Evolutionary conservation across 805 yeast genomes (phyloP).

Genomic region (Maudiozyma barnettii): DNA sequence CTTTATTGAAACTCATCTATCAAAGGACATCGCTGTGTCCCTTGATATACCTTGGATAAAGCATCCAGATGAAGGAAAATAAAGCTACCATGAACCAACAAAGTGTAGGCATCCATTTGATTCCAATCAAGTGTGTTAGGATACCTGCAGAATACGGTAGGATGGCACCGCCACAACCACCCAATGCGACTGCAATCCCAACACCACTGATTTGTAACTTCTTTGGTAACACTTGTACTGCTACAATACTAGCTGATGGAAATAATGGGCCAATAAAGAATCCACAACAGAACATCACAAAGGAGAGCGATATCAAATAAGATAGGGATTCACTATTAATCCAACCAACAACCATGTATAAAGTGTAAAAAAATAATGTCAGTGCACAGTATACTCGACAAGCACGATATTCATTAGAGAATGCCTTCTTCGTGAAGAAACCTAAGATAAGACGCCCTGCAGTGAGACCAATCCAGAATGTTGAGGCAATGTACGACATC

Average conservation of each 20-base stretch:
- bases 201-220: slow-evolving; percentile 55
- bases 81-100: slow-evolving; percentile 16
- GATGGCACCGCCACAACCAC: slow-evolving; percentile 77
- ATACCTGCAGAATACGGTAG: slow-evolving; percentile 58
- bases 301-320: slow-evolving; percentile 16
- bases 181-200: slow-evolving; percentile 68
- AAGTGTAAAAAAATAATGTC: slow-evolving; percentile 29
- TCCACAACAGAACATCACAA: slow-evolving; percentile 40
- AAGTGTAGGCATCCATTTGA: slow-evolving; percentile 22
- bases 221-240: slow-evolving; percentile 53
- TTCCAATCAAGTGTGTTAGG: slow-evolving; percentile 19
- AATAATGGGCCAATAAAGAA: slow-evolving; percentile 59
- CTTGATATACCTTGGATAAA: slow-evolving; percentile 22
- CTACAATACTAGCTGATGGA: slow-evolving; percentile 61
- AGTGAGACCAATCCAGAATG: slow-evolving; percentile 66
- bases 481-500: slow-evolving; percentile 57
- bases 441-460: slow-evolving; percentile 52
- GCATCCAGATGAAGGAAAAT: slow-evolving; percentile 19
- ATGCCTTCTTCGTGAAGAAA: slow-evolving; percentile 41
- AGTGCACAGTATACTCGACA: slow-evolving; percentile 28
- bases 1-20: no score
- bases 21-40: slow-evolving; percentile 16
- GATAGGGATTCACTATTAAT: slow-evolving; percentile 7
- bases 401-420: slow-evolving; percentile 36
- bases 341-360: slow-evolving; percentile 20